These are phyloP conservation scores for Boletus vinaceobasis DNA, from an alignment of 768 basidiomycete genomes.

Conservation along the genomic window DNA sequence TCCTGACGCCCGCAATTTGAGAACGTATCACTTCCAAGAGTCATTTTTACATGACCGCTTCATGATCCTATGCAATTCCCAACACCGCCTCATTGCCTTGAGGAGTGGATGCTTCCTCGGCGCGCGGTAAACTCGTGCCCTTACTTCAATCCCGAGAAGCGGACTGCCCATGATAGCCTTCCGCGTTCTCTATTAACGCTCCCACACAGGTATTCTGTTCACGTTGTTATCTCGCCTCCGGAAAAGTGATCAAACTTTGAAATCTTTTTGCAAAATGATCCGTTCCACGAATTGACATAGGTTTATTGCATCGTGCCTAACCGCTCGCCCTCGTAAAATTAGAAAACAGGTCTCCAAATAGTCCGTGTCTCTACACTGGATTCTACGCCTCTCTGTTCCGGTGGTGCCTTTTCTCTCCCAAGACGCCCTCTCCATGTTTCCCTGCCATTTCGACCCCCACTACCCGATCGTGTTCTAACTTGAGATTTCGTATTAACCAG, in stretches of 20 bases:
- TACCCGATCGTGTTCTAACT: conserved; percentile 38
- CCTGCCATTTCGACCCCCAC: conserved; percentile 43
- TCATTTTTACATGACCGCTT: background rate
- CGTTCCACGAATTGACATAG: background rate
- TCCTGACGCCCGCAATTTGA: background rate
- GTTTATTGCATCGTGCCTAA: background rate
- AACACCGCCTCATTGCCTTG: conserved; percentile 19
- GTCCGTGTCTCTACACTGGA: background rate
- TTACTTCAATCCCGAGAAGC: conserved; percentile 3
- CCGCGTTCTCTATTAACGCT: background rate
- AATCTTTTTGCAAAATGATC: background rate
- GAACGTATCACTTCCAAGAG: background rate
- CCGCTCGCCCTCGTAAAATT: background rate
- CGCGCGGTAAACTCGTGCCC: conserved; percentile 21
- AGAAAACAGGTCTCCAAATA: background rate
- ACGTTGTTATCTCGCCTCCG: background rate
- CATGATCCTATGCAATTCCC: background rate
- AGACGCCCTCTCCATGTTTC: conserved; percentile 42
- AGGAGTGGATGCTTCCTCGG: conserved; percentile 14
- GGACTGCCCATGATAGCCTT: conserved; percentile 2
- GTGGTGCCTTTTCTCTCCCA: conserved; percentile 11
- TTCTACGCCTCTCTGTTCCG: background rate
- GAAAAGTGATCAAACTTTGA: background rate
- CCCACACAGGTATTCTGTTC: background rate
- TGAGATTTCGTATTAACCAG: conserved; percentile 43